phyloP scores from a whole-genome alignment of 306 rosid genomes.

The Vigna trinervia region DNA sequence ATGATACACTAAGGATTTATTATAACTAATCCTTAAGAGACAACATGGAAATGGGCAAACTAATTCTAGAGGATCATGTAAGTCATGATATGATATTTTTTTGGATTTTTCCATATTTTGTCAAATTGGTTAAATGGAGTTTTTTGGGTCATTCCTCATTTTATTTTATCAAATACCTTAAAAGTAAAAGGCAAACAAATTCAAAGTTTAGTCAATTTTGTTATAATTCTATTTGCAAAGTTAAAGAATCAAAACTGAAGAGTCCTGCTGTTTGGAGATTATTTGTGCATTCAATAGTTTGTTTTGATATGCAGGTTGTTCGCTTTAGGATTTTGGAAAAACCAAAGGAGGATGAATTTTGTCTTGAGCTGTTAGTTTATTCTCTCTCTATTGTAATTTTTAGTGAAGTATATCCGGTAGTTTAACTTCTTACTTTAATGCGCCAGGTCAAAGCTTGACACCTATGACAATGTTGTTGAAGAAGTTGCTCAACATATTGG shows the following conservation, averaged over 20 bases:
- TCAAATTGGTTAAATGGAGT: not conserved
- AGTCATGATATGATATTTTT: not conserved
- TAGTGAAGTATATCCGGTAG: not conserved
- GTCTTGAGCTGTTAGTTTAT: slow-evolving; percentile 78
- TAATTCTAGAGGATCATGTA: not conserved
- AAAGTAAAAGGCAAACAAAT: not conserved
- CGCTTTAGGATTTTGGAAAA: slow-evolving; percentile 85
- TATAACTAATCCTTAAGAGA: not conserved
- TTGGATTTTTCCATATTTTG: no score
- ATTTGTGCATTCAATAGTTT: not conserved
- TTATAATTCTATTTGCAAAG: not conserved
- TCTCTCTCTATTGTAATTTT: not conserved
- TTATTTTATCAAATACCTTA: not conserved
- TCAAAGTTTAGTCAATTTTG: not conserved
- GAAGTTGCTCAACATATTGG: slow-evolving; percentile 66
- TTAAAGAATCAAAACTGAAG: not conserved
- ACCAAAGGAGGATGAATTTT: slow-evolving; percentile 91
- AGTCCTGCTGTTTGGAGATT: slow-evolving; percentile 5
- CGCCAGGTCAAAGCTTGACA: slow-evolving; percentile 62
- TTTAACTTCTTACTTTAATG: slow-evolving; percentile 22
- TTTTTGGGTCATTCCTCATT: not conserved
- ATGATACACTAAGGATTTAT: not conserved
- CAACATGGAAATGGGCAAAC: not conserved
- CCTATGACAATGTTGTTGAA: slow-evolving; percentile 69
- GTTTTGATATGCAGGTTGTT: slow-evolving; percentile 69